These are phyloP conservation scores for Xanthoconium purpureum DNA, from an alignment of 768 basidiomycete genomes.

Conservation along the genomic window DNA sequence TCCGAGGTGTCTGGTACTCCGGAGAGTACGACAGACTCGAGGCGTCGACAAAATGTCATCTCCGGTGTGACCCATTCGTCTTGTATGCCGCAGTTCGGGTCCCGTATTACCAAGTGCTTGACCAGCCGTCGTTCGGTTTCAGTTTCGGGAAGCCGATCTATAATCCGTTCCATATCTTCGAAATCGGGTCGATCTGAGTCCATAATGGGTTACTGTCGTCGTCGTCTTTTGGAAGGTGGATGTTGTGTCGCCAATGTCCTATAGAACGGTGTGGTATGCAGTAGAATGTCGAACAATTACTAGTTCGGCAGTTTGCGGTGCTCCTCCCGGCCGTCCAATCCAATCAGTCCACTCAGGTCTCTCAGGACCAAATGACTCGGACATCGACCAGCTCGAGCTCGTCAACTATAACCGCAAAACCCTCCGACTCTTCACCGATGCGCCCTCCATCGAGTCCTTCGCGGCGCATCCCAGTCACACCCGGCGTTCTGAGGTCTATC, in stretches of 20 bases:
- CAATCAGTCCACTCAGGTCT: neutral
- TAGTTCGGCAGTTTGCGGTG: conserved; percentile 25
- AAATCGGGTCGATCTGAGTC: conserved; percentile 20
- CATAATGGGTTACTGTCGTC: conserved; percentile 12
- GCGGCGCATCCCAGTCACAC: conserved; percentile 78
- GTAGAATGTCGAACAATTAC: neutral
- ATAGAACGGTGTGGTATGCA: neutral
- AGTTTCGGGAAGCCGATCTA: conserved; percentile 58
- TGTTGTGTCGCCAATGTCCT: conserved; percentile 1
- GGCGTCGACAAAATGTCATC: conserved; percentile 56
- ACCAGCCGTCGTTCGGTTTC: conserved; percentile 57
- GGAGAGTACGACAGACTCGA: conserved; percentile 66
- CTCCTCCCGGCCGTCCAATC: neutral
- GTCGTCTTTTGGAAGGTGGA: neutral
- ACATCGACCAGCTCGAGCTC: conserved; percentile 48
- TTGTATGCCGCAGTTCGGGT: conserved; percentile 39
- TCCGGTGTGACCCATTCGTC: conserved; percentile 61
- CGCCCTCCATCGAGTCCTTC: conserved; percentile 44
- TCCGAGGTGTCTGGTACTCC: conserved; percentile 69
- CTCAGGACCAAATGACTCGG: conserved; percentile 2
- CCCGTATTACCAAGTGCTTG: conserved; percentile 55
- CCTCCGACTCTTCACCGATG: conserved; percentile 26
- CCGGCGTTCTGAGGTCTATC: conserved; percentile 76
- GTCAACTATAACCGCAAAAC: conserved; percentile 43
- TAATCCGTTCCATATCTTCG: conserved; percentile 57